These are phyloP conservation scores for Geosiphon pyriformis DNA, from an alignment of 192 early-diverging fungal species.

Conservation along the genomic window DNA sequence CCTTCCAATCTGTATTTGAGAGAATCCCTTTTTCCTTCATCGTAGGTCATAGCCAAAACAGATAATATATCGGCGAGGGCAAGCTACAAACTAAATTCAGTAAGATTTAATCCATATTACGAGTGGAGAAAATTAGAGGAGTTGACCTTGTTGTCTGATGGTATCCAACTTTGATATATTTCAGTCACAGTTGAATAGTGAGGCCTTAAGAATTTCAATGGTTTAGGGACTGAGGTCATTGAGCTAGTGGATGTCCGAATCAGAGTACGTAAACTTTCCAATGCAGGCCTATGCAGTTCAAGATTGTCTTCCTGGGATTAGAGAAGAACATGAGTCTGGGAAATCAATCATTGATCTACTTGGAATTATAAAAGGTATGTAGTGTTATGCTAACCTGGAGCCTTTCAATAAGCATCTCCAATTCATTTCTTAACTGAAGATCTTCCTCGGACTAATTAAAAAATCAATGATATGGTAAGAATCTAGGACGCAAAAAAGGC, in stretches of 20 bases:
- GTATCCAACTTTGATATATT: slow-evolving; percentile 71
- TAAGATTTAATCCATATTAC: too few species aligned
- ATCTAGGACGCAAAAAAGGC: too few species aligned
- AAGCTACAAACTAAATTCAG: slow-evolving; percentile 37
- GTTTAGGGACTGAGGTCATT: slow-evolving; percentile 99
- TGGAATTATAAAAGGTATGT: too few species aligned
- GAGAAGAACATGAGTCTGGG: background rate
- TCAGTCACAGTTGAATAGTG: slow-evolving; percentile 70
- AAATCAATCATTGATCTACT: too few species aligned
- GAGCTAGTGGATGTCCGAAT: slow-evolving; percentile 95
- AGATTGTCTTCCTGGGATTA: slow-evolving; percentile 55
- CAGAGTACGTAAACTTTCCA: slow-evolving; percentile 80
- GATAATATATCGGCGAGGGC: slow-evolving; percentile 94
- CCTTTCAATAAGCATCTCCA: slow-evolving; percentile 92
- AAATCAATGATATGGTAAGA: too few species aligned
- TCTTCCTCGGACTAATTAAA: slow-evolving; percentile 98
- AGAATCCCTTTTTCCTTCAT: slow-evolving; percentile 78
- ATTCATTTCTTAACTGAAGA: slow-evolving; percentile 83
- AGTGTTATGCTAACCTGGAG: slow-evolving; percentile 69
- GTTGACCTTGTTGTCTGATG: slow-evolving; percentile 67
- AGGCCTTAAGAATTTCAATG: slow-evolving; percentile 90
- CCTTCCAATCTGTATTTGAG: slow-evolving; percentile 85
- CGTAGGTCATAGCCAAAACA: slow-evolving; percentile 95
- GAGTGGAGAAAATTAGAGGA: background rate
- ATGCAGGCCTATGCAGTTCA: slow-evolving; percentile 74